These are phyloP conservation scores for Hypoxylon rickii DNA, from an alignment of 495 filamentous ascomycete genomes.

Conservation along the genomic window DNA sequence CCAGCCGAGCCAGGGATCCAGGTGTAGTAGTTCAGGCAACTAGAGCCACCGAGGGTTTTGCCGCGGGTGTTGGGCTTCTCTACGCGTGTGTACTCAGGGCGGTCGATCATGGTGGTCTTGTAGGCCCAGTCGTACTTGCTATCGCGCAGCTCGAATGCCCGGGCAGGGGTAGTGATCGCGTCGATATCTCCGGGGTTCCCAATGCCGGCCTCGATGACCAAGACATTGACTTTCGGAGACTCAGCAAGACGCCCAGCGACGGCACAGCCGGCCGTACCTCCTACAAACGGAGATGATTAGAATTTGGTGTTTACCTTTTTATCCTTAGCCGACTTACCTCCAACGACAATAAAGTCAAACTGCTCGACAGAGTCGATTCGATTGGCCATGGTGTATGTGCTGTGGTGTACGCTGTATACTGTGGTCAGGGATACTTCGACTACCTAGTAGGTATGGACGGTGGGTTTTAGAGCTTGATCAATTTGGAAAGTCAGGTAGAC, in stretches of 20 bases:
- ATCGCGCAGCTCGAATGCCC: conserved; percentile 57
- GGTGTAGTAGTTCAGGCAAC: conserved; percentile 65
- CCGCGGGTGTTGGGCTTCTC: conserved; percentile 69
- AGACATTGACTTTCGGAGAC: conserved; percentile 54
- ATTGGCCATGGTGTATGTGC: conserved; percentile 13
- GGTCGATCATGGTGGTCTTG: conserved; percentile 66
- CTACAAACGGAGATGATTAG: conserved; percentile 27
- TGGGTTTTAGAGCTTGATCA: no score
- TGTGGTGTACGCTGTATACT: no score
- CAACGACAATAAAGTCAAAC: conserved; percentile 32
- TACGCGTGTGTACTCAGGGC: conserved; percentile 63
- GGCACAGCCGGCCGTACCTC: conserved; percentile 62
- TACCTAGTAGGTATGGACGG: no score
- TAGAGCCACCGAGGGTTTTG: conserved; percentile 62
- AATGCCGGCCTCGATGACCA: conserved; percentile 62
- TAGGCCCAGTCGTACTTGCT: conserved; percentile 67
- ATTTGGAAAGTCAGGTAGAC: no score
- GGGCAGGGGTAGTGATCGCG: conserved; percentile 58
- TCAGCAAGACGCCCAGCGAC: conserved; percentile 64
- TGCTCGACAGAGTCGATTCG: conserved; percentile 24
- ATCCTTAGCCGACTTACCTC: conserved; percentile 9
- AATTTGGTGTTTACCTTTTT: background rate
- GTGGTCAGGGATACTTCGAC: no score
- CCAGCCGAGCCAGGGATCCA: conserved; percentile 63
- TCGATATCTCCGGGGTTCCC: conserved; percentile 62